A percentile compares a stretch with the other conserved stretches of the same genome.
These are phyloP conservation scores for Starmerella sirachaensis DNA, from an alignment of 805 yeast genomes.

Conservation along the genomic window DNA sequence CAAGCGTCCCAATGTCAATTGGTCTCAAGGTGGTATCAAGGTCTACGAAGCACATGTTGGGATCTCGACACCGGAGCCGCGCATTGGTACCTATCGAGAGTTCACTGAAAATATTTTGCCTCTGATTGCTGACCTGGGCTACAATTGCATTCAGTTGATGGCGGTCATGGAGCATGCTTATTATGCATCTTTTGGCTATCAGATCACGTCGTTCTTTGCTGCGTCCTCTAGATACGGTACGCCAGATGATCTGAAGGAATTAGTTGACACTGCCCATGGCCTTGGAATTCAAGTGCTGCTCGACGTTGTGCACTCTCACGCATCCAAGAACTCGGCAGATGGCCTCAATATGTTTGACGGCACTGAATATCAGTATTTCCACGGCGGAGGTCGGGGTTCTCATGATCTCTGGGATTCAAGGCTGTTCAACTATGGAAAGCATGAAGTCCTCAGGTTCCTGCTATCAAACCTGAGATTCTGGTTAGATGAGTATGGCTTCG, in stretches of 20 bases:
- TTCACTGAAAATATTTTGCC: conserved; percentile 74
- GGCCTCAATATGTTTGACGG: conserved; percentile 92
- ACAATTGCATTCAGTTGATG: conserved; percentile 90
- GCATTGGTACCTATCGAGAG: conserved; percentile 72
- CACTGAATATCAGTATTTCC: conserved; percentile 89
- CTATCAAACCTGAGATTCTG: conserved; percentile 75
- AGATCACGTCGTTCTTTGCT: conserved; percentile 86
- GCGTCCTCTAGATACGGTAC: conserved; percentile 83
- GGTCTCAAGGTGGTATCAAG: conserved; percentile 31
- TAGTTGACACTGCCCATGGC: conserved; percentile 83
- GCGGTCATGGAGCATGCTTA: conserved; percentile 98
- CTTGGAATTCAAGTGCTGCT: conserved; percentile 74
- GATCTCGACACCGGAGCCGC: conserved; percentile 82
- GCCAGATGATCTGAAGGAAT: conserved; percentile 85
- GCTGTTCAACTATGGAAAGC: conserved; percentile 78
- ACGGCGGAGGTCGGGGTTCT: conserved; percentile 75
- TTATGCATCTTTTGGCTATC: conserved; percentile 97
- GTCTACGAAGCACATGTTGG: conserved; percentile 93
- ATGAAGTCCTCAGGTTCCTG: conserved; percentile 80
- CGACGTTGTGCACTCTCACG: conserved; percentile 93
- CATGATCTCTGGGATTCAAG: conserved; percentile 97
- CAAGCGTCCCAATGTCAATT: conserved; percentile 47
- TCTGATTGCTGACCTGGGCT: conserved; percentile 71
- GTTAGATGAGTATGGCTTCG: conserved; percentile 73
- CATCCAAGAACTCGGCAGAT: conserved; percentile 86